Evolutionary conservation across 2,329 filamentous ascomycete genomes (phyloP), one percentile per base, ranked within the genome.

Genomic region (Verticillium alfalfae): DNA sequence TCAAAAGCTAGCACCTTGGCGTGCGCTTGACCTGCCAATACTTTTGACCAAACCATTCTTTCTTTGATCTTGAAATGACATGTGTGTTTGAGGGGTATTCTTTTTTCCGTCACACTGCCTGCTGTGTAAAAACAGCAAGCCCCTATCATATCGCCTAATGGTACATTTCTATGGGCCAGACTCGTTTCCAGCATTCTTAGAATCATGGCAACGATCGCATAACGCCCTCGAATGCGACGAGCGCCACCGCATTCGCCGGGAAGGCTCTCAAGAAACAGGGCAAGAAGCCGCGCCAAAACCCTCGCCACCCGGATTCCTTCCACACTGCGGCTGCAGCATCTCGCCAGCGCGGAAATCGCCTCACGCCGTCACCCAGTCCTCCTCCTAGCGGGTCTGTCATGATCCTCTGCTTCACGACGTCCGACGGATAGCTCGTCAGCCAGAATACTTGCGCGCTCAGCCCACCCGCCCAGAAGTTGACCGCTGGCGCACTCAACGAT

Each of bases 391-490:
- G 88, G 76, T 98, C 95, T 15, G 94, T 97, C 95, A 99, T 98
- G 72, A 99, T 90, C 37, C 93, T 84, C 80, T 98, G 94, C 82
- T 98, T 98, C 61, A 98, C 88, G 26, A 97, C 91, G 73, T 98
- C 94, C 57, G 87, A 91, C 1, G 95, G 94, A 72, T 98, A 98
- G 66, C 90, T 91, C 18, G 90, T 92, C 54, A 97, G 75, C 95
- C 95, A 99, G 73, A 97, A 99, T 16, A 97, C 78, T 79, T 99
- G 95, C 0, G 95, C 95, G 57, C 90, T 93, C 59, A 98, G 78
- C 0, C 95, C 95, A 3, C 95, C 95, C 0, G 95, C 94, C 94
- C 94, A 98, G 79, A 99, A 99, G 73, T 98, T 98, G 70, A 98
- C 83, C 1, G 88, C 88, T 0, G 95, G 92, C 0, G 87, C 86